Evolutionary conservation across 2,329 filamentous ascomycete species (phyloP).

Genomic region (Zymoseptoria ardabiliae): DNA sequence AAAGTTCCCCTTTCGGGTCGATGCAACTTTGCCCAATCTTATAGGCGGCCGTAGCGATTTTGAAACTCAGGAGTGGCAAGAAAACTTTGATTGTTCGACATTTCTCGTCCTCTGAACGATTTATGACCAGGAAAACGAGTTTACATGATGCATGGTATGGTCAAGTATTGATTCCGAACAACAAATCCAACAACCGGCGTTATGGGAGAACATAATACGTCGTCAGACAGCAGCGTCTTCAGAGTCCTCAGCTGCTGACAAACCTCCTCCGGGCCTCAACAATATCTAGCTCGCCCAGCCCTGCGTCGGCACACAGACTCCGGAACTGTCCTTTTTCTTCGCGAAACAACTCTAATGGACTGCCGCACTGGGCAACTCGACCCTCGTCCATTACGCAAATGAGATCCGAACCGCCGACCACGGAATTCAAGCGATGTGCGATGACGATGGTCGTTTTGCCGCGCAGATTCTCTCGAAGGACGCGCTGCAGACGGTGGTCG

Average conservation of each 20-base stretch:
- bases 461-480: background rate
- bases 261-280: background rate
- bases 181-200: no score
- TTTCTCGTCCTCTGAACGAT: background rate
- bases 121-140: background rate
- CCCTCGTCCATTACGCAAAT: background rate
- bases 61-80: background rate
- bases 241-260: background rate
- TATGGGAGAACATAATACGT: background rate
- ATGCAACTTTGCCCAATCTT: background rate
- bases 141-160: background rate
- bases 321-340: background rate
- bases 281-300: background rate
- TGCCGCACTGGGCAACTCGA: background rate
- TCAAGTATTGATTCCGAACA: background rate
- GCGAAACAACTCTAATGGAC: background rate
- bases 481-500: background rate
- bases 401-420: background rate
- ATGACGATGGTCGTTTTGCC: background rate
- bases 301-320: background rate
- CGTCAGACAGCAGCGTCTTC: background rate
- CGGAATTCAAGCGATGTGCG: background rate
- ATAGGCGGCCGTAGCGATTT: background rate
- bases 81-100: background rate
- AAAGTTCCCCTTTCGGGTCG: background rate